Evolutionary conservation across 2,329 filamentous ascomycete genomes (phyloP).

Genomic region (Colletotrichum endophyticum): DNA sequence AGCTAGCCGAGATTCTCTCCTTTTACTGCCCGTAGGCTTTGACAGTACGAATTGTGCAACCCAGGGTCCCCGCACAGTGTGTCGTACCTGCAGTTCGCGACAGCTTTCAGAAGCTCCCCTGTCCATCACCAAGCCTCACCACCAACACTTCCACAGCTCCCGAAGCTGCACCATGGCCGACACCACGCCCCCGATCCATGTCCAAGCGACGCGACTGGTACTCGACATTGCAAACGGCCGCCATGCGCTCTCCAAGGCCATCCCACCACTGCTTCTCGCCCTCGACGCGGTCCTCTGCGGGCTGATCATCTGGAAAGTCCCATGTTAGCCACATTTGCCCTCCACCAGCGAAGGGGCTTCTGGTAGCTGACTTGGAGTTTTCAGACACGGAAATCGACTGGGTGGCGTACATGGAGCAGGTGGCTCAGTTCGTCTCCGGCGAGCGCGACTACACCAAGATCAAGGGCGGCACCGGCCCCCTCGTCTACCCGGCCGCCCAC

Average conservation of each 20-base stretch:
- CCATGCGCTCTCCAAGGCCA: conserved; percentile 51
- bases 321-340: conserved; percentile 64
- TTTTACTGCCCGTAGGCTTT: neutral
- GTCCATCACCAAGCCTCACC: conserved; percentile 1
- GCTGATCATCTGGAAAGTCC: conserved; percentile 79
- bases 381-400: conserved; percentile 97
- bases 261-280: conserved; percentile 68
- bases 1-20: neutral
- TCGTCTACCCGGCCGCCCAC: conserved; percentile 94
- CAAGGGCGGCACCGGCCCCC: conserved; percentile 85
- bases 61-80: neutral
- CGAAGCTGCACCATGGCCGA: conserved; percentile 20
- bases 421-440: conserved; percentile 78
- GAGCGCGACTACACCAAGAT: conserved; percentile 90
- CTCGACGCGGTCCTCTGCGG: conserved; percentile 75
- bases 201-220: conserved; percentile 26
- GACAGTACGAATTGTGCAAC: neutral
- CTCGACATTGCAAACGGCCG: conserved; percentile 53
- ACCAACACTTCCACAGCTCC: neutral
- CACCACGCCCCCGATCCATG: neutral
- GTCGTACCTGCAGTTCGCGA: conserved; percentile 5
- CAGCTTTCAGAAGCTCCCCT: conserved; percentile 19
- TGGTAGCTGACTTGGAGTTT: neutral
- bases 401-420: conserved; percentile 95
- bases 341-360: neutral